These are phyloP conservation scores for Gloeostereum incarnatum DNA, from an alignment of 768 basidiomycete genomes.

Conservation along the genomic window DNA sequence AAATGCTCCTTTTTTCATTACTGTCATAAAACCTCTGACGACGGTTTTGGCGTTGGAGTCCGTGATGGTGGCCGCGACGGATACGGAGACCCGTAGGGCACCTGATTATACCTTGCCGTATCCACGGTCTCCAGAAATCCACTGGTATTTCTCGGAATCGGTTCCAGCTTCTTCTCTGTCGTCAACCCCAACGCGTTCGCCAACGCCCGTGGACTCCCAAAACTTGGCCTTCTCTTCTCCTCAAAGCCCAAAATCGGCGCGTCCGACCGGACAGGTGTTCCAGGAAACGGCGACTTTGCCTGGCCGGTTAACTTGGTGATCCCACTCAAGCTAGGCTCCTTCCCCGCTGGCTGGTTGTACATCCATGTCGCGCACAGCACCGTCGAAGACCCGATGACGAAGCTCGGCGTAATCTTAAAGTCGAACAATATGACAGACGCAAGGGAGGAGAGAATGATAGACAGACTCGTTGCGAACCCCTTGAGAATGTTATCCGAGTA, in stretches of 20 bases:
- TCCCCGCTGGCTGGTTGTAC: slow-evolving; percentile 72
- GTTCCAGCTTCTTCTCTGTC: slow-evolving; percentile 2
- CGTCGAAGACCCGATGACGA: slow-evolving; percentile 77
- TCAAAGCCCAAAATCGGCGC: slow-evolving; percentile 54
- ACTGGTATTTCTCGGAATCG: slow-evolving; percentile 1
- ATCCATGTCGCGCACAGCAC: slow-evolving; percentile 89
- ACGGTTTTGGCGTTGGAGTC: slow-evolving; percentile 20
- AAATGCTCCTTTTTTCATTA: too few species aligned
- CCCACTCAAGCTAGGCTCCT: slow-evolving; percentile 17
- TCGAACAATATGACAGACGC: slow-evolving; percentile 88
- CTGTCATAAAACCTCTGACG: too few species aligned
- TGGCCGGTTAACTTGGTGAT: slow-evolving; percentile 17
- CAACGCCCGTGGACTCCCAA: slow-evolving; percentile 39
- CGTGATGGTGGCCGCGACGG: slow-evolving; percentile 24
- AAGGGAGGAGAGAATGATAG: slow-evolving; percentile 92
- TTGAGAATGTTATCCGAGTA: slow-evolving; percentile 94
- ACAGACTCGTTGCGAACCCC: slow-evolving; percentile 94
- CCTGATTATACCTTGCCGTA: slow-evolving; percentile 25
- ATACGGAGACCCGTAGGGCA: slow-evolving; percentile 33
- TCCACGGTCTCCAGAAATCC: slow-evolving; percentile 21
- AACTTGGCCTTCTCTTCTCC: slow-evolving; percentile 31
- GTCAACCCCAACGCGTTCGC: slow-evolving; percentile 37
- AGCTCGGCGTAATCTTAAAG: slow-evolving; percentile 79
- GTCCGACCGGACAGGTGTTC: slow-evolving; percentile 34
- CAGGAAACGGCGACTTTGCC: slow-evolving; percentile 27